Evolutionary conservation across 2,329 filamentous ascomycete genomes (phyloP), one percentile per base, ranked within the genome.

Genomic region (Aspergillus ruber): DNA sequence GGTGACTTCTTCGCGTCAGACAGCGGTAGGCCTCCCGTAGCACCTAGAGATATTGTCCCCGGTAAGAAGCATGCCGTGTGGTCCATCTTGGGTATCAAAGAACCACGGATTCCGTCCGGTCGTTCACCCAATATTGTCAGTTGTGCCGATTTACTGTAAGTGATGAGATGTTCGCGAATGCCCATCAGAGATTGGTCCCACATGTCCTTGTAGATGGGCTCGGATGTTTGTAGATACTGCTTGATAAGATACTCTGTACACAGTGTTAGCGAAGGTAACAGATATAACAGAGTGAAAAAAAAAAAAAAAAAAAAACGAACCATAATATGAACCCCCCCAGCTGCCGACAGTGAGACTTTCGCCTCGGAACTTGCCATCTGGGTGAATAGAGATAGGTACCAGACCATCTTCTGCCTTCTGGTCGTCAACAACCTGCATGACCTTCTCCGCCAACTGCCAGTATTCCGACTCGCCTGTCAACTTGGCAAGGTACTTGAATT

Each of bases 51-150:
- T 59, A 98, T 95, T 3, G 91, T 96, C 7, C 93, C 93, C 0
- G 91, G 90, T 81, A 96, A 85, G 76, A 98, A 98, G 72, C 93
- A 98, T 33, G 95, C 91, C 4, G 97, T 77, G 63, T 98, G 93
- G 63, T 98, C 93, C 90, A 98, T 97, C 71, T 98, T 98, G 20
- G 90, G 85, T 12, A 81, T 83, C 18, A 97, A 67, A 0, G 73
- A 59, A 4, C 76, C 75, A 21, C 77, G 64, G 7, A 98, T 71
- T 3, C 93, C 93, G 42, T 76, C 74, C 0, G 88, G 90, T 8
- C 88, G 81, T 70, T 98, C 93, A 32, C 84, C 93, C 13, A 98
- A 81, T 45, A 97, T 83, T n/a, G 91, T 95, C 55, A 95, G 84
- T 43, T 86, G 82, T 0, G 84, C 84, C 2, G 84, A 81, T 50